A percentile compares a stretch with the other conserved stretches of the same genome.
Evolutionary conservation across 768 basidiomycete species (phyloP).

Genomic region (Tulasnella sp.): DNA sequence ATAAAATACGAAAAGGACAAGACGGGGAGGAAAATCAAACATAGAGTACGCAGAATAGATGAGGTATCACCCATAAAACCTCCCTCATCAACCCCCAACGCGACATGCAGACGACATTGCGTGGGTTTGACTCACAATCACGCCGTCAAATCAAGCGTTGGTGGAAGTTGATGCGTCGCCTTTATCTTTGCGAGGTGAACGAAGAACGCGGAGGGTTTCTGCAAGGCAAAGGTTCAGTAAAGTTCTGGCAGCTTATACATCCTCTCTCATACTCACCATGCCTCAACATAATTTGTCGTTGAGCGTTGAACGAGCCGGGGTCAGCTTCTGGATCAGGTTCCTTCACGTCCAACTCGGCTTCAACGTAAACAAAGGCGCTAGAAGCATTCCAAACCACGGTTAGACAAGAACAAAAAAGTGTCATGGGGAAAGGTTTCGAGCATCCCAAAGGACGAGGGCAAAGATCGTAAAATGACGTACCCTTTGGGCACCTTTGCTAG

Average conservation of each 20-base stretch:
- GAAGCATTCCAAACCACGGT: background rate
- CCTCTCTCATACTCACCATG: conserved; percentile 61
- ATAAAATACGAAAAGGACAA: background rate
- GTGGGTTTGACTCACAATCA: background rate
- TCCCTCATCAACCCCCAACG: background rate
- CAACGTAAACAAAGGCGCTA: conserved; percentile 62
- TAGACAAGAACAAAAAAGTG: background rate
- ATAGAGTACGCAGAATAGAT: background rate
- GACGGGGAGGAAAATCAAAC: background rate
- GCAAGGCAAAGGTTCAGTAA: background rate
- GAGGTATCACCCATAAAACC: background rate
- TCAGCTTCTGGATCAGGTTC: conserved; percentile 55
- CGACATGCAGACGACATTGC: background rate
- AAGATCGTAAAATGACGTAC: conserved; percentile 16
- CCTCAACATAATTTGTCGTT: conserved; percentile 73
- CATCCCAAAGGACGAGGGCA: background rate
- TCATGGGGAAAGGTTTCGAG: background rate
- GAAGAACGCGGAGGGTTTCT: conserved; percentile 13
- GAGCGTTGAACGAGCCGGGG: conserved; percentile 56
- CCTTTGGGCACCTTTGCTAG: conserved; percentile 62
- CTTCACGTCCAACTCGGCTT: conserved; percentile 70
- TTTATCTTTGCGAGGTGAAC: background rate
- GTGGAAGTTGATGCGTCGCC: background rate
- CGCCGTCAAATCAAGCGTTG: background rate
- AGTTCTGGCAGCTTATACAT: background rate